These are phyloP conservation scores for Biscogniauxia mediterranea DNA, from an alignment of 2,329 filamentous ascomycete genomes.

Conservation along the genomic window DNA sequence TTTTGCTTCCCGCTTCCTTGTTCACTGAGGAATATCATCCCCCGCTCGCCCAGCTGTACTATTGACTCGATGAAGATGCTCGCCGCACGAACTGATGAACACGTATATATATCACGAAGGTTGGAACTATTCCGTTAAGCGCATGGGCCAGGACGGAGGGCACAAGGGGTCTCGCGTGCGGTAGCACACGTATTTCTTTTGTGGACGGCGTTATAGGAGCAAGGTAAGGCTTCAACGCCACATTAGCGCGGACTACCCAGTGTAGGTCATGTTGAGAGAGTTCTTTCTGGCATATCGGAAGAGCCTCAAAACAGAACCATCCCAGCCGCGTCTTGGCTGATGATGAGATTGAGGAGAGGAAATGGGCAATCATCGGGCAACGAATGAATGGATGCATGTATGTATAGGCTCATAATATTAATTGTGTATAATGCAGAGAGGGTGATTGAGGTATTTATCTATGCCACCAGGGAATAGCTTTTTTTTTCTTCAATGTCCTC, in stretches of 20 bases:
- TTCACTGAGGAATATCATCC: constrained; percentile 14
- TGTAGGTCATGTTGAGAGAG: constrained; percentile 1
- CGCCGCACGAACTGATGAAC: constrained; percentile 21
- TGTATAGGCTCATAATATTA: constrained; percentile 23
- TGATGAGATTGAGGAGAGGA: constrained; percentile 9
- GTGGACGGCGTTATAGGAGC: constrained; percentile 17
- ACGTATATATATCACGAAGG: constrained; percentile 15
- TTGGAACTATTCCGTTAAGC: constrained; percentile 13
- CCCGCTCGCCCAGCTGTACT: constrained; percentile 17
- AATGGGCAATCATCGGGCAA: constrained; percentile 9
- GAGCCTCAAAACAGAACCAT: constrained; percentile 9
- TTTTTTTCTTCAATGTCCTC: neutral
- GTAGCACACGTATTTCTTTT: constrained; percentile 12
- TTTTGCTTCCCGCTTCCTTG: constrained; percentile 27
- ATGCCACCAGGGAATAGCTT: constrained; percentile 8
- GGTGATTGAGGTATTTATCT: constrained; percentile 7
- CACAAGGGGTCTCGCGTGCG: constrained; percentile 15
- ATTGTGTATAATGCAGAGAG: constrained; percentile 21
- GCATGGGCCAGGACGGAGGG: constrained; percentile 14
- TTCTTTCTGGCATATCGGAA: constrained; percentile 4
- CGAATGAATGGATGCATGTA: constrained; percentile 14
- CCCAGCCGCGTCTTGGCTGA: constrained; percentile 7
- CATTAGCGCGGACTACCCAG: constrained; percentile 7
- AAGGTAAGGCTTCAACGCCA: constrained; percentile 6
- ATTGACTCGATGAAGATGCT: constrained; percentile 18